Conservation (phyloP, 306 rosid species). For the Ormosia emarginata region DNA sequence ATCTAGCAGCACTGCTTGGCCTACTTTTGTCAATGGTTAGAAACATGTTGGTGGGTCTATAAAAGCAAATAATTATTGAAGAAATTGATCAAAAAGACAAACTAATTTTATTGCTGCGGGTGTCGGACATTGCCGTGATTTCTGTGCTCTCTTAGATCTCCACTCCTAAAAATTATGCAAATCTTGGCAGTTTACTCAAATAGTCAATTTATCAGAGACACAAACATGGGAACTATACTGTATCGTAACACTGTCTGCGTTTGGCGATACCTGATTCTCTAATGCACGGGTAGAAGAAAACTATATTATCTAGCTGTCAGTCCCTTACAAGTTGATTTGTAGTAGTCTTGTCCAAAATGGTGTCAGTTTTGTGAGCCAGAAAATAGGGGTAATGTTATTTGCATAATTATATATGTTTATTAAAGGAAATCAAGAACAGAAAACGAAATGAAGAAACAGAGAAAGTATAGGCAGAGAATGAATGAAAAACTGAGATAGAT, state of each 20-base stretch:
- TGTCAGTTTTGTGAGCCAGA: neutral
- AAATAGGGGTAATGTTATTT: neutral
- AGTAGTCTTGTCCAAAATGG: neutral
- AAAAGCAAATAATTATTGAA: constrained; percentile 9
- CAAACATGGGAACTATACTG: neutral
- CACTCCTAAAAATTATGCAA: neutral
- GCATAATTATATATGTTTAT: neutral
- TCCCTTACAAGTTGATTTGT: neutral
- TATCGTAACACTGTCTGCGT: neutral
- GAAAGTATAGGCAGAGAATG: too few relatives aligned
- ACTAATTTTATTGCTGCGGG: neutral
- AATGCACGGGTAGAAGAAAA: neutral
- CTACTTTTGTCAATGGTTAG: neutral
- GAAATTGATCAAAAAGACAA: neutral
- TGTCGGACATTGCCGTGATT: neutral
- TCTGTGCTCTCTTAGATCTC: neutral
- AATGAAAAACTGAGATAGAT: too few relatives aligned
- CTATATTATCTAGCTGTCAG: neutral
- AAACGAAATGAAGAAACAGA: too few relatives aligned
- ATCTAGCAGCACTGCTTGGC: neutral
- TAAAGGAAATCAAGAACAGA: too few relatives aligned
- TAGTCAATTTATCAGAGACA: neutral
- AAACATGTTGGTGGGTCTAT: constrained; percentile 10
- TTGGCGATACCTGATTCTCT: neutral
- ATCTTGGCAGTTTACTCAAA: neutral